Base-by-base conservation (phyloP, 108 stramenopile genomes). In the Conticribra guillardii region DNA sequence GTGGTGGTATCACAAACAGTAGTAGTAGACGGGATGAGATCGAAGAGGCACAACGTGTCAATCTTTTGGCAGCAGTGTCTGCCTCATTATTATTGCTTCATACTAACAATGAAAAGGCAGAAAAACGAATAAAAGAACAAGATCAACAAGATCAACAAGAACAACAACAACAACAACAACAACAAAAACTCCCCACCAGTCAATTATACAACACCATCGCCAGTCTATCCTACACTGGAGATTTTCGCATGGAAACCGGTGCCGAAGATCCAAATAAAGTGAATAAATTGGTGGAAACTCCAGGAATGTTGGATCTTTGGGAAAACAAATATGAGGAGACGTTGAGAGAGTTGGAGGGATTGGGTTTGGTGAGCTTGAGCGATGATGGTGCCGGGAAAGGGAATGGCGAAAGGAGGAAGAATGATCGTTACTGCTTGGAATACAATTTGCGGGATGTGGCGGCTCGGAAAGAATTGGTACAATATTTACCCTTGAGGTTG, bases 201-300 rank as follows among this genome's bases (percentile, higher is more conserved):
- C 48, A 68, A 70, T 26, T 83, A 29, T 80, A 79, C 61, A 50
- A 75, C 3, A 65, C 64, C n/a, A 89, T 95, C 54, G 87, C 93
- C 23, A 30, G 64, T 45, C 64, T 95, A n/a, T 90, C 89, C 24
- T 95, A 95, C 53, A 73, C 82, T 0, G 93, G 93, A 30, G 93
- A 95, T 79, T 82, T 85, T 67, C 86, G 93, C 24, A 92, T 90
- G 86, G 62, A 86, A 71, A 78, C 85, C 19, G 93, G 93, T 32
- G 93, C 81, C 4, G 93, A 95, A 74, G 90, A 95, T 83, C 90
- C 90, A 15, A 34, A 83, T 56, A 95, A 95, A 60, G 62, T 92
- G 24, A 63, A 64, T 16, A 92, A 89, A 58, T 72, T 95, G 28
- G 89, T 95, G 0, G 76, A 81, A 24, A 69, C 85, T 19, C 86